A percentile compares a stretch with the other conserved stretches of the same genome.
These are phyloP conservation scores for Lophiostoma macrostomum DNA, from an alignment of 495 filamentous ascomycete genomes.

Conservation along the genomic window DNA sequence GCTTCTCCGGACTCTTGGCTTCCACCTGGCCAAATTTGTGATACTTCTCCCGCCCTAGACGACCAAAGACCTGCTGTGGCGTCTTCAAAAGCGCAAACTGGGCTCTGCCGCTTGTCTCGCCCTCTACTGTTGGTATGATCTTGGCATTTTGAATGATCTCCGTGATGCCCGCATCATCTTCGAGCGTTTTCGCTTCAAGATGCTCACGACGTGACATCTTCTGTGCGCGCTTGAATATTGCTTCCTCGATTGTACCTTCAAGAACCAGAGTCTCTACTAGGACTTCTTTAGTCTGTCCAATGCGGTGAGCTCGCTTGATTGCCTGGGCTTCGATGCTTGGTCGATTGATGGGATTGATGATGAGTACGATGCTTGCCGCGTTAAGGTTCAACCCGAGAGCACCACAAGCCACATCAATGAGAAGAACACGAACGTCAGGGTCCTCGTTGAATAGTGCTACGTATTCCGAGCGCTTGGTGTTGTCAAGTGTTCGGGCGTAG, in stretches of 20 bases:
- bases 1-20: conserved; percentile 4
- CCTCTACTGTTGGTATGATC: conserved; percentile 57
- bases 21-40: conserved; percentile 16
- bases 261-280: conserved; percentile 77
- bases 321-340: conserved; percentile 87
- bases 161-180: conserved; percentile 75
- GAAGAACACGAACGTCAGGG: conserved; percentile 61
- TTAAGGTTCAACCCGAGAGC: conserved; percentile 84
- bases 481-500: conserved; percentile 69
- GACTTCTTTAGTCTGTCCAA: conserved; percentile 78
- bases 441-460: conserved; percentile 73
- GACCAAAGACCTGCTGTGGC: conserved; percentile 61
- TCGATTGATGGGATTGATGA: conserved; percentile 84
- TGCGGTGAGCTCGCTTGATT: conserved; percentile 84
- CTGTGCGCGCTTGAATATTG: conserved; percentile 69
- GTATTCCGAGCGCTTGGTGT: conserved; percentile 63
- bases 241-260: conserved; percentile 79
- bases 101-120: conserved; percentile 44
- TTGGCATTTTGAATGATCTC: conserved; percentile 72
- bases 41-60: conserved; percentile 23
- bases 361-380: conserved; percentile 81
- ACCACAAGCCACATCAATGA: conserved; percentile 88
- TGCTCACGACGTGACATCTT: conserved; percentile 78
- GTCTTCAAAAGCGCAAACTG: conserved; percentile 56
- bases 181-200: conserved; percentile 61